Evolutionary conservation across 768 basidiomycete species (phyloP).

Genomic region (Chalciporus chontae): DNA sequence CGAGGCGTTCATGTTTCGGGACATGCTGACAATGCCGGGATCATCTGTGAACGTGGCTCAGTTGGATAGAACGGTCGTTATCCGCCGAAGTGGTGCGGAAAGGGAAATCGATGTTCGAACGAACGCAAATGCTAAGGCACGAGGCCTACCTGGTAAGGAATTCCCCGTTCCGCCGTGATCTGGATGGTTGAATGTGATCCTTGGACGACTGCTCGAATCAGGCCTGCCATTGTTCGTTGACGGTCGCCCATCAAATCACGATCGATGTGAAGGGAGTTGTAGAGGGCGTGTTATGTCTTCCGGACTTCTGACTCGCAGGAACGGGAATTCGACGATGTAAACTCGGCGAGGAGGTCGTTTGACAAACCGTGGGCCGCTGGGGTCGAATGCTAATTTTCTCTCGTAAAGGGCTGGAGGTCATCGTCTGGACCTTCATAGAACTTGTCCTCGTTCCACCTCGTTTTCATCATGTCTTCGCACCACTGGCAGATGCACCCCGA

Average conservation of each 20-base stretch:
- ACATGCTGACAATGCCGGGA: constrained; percentile 6
- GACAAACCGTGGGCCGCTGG: constrained; percentile 17
- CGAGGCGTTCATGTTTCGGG: constrained; percentile 4
- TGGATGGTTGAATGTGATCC: not conserved
- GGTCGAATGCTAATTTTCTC: constrained; percentile 25
- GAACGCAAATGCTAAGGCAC: constrained; percentile 9
- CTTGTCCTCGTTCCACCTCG: constrained; percentile 10
- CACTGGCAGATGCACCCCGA: constrained; percentile 5
- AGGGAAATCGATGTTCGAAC: constrained; percentile 21
- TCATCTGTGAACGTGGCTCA: constrained; percentile 21
- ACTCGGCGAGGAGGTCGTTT: constrained; percentile 1
- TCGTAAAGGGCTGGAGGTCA: constrained; percentile 7
- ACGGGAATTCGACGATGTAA: constrained; percentile 12
- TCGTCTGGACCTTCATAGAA: constrained; percentile 19
- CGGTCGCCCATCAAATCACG: constrained; percentile 21
- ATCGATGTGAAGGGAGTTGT: constrained; percentile 16
- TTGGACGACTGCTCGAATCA: not conserved
- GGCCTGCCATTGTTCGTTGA: constrained; percentile 4
- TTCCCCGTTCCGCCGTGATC: constrained; percentile 27
- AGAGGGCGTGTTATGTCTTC: constrained; percentile 9
- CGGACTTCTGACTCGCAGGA: constrained; percentile 16
- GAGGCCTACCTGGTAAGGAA: constrained; percentile 15
- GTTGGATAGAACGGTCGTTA: constrained; percentile 7
- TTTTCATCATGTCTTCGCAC: constrained; percentile 12
- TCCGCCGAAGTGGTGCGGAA: constrained; percentile 8